phyloP scores from a whole-genome alignment of 2,329 filamentous ascomycete genomes.

The Ilyonectria mors-panacis region DNA sequence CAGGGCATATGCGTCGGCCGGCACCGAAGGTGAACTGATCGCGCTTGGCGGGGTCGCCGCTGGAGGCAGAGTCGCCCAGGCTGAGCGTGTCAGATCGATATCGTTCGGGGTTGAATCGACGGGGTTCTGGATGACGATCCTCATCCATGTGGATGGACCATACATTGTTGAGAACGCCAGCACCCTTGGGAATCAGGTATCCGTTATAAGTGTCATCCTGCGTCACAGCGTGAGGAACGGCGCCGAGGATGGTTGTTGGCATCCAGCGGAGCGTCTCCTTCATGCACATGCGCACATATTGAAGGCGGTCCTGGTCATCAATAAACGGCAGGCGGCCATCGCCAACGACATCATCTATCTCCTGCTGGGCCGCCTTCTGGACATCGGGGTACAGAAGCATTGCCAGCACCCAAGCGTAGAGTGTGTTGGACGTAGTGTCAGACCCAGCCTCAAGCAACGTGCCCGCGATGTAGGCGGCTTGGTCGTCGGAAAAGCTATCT shows the following conservation, averaged over 20 bases:
- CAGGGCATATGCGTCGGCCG: slow-evolving; percentile 12
- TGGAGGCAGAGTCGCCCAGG: neutral
- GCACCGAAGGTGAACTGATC: slow-evolving; percentile 4
- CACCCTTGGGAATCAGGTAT: slow-evolving; percentile 47
- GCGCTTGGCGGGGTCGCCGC: neutral
- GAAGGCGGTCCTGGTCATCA: slow-evolving; percentile 59
- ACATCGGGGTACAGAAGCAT: slow-evolving; percentile 61
- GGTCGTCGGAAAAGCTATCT: neutral
- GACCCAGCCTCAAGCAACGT: slow-evolving; percentile 52
- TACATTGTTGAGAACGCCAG: slow-evolving; percentile 40
- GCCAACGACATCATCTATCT: slow-evolving; percentile 62
- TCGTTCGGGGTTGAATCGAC: slow-evolving; percentile 52
- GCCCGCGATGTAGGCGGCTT: slow-evolving; percentile 48
- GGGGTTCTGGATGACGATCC: slow-evolving; percentile 69
- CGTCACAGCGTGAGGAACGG: slow-evolving; percentile 56
- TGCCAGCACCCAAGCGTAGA: slow-evolving; percentile 58
- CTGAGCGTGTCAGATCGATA: slow-evolving; percentile 27
- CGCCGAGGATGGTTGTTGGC: slow-evolving; percentile 49
- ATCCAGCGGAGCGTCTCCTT: slow-evolving; percentile 53
- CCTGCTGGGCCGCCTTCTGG: slow-evolving; percentile 57
- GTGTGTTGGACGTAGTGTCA: slow-evolving; percentile 48
- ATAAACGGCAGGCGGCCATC: slow-evolving; percentile 58
- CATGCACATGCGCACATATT: slow-evolving; percentile 55
- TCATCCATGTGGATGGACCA: slow-evolving; percentile 71
- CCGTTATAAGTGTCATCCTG: slow-evolving; percentile 45